Conservation (phyloP, 2,329 filamentous ascomycete genomes). For the Cadophora malorum region DNA sequence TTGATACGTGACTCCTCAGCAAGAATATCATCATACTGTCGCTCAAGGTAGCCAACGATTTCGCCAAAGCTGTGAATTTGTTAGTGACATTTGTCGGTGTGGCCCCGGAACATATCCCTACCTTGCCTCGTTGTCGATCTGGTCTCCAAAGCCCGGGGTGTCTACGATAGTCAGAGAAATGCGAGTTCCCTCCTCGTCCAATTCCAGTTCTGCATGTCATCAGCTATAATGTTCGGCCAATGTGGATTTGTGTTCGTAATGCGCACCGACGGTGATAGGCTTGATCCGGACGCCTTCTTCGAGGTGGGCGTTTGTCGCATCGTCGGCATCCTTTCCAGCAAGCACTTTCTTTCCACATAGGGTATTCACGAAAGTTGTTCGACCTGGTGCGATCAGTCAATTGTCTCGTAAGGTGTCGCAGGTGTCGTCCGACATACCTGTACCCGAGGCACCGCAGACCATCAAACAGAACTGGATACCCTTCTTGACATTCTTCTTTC, state of each 20-base stretch:
- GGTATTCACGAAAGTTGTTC: slow-evolving; percentile 99
- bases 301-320: slow-evolving; percentile 84
- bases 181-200: slow-evolving; percentile 97
- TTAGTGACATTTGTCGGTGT: slow-evolving; percentile 38
- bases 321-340: slow-evolving; percentile 89
- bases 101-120: slow-evolving; percentile 50
- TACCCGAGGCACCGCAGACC: slow-evolving; percentile 98
- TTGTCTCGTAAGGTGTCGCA: slow-evolving; percentile 13
- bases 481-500: slow-evolving; percentile 95
- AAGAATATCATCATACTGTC: slow-evolving; percentile 99
- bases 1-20: slow-evolving; percentile 99
- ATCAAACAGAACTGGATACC: slow-evolving; percentile 99
- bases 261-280: slow-evolving; percentile 93
- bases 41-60: slow-evolving; percentile 97
- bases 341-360: slow-evolving; percentile 96
- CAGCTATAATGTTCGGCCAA: slow-evolving; percentile 38
- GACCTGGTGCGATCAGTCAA: slow-evolving; percentile 62
- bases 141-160: slow-evolving; percentile 96
- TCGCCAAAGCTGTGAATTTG: slow-evolving; percentile 77
- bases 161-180: slow-evolving; percentile 99
- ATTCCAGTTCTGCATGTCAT: slow-evolving; percentile 75
- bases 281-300: slow-evolving; percentile 99
- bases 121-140: slow-evolving; percentile 99
- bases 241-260: slow-evolving; percentile 24
- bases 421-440: slow-evolving; percentile 68